Evolutionary conservation across 805 yeast species (phyloP).

Genomic region (Teunomyces cretensis): DNA sequence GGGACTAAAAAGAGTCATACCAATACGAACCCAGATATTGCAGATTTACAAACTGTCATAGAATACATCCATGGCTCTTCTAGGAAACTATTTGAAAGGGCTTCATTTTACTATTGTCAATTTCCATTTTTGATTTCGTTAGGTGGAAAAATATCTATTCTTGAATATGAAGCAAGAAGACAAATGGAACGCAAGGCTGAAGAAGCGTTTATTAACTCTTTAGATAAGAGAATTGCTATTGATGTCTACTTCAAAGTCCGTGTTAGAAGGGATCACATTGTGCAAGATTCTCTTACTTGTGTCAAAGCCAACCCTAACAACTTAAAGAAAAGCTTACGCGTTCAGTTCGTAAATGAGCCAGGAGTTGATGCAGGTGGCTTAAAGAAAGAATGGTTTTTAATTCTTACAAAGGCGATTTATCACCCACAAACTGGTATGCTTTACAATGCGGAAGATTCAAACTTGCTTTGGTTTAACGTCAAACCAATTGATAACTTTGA

Average conservation of each 20-base stretch:
- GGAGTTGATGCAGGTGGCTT: conserved; percentile 97
- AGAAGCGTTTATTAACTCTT: conserved; percentile 77
- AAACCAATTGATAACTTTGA: conserved; percentile 46
- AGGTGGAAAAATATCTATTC: conserved; percentile 76
- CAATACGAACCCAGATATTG: conserved; percentile 7
- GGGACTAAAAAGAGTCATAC: conserved; percentile 20
- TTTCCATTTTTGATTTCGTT: conserved; percentile 80
- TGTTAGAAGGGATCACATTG: conserved; percentile 65
- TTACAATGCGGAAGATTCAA: conserved; percentile 63
- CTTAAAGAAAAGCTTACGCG: conserved; percentile 69
- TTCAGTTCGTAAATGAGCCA: conserved; percentile 83
- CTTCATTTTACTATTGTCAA: conserved; percentile 66
- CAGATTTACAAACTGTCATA: conserved; percentile 41
- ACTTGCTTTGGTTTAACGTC: conserved; percentile 72
- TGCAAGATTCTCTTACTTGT: conserved; percentile 71
- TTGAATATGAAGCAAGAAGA: conserved; percentile 78
- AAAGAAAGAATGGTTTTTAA: conserved; percentile 88
- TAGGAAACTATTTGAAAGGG: conserved; percentile 15
- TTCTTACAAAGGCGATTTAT: conserved; percentile 70
- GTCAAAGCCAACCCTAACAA: conserved; percentile 57
- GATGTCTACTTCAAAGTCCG: conserved; percentile 69
- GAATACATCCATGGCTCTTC: conserved; percentile 49
- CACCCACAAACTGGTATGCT: conserved; percentile 69
- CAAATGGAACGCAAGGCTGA: conserved; percentile 87
- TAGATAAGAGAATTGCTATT: conserved; percentile 58